A percentile compares a stretch with the other conserved stretches of the same genome.
phyloP scores from a whole-genome alignment of 2,329 filamentous ascomycete species.

The Cercospora zeina region DNA sequence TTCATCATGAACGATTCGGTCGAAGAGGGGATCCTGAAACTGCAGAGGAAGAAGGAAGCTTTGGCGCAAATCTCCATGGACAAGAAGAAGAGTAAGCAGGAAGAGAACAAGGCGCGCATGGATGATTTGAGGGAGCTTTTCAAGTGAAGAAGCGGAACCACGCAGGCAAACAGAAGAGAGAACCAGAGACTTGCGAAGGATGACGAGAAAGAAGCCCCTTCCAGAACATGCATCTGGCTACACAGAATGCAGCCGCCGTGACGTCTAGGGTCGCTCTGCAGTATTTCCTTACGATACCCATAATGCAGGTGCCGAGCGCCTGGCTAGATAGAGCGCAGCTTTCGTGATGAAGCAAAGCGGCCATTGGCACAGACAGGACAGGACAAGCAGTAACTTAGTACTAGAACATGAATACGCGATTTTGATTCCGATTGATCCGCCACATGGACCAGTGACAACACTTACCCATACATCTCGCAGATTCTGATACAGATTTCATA shows the following conservation, averaged over 20 bases:
- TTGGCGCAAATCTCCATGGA: constrained; percentile 83
- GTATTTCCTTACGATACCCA: not conserved
- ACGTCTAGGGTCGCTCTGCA: not conserved
- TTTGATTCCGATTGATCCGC: not conserved
- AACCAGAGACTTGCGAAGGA: not conserved
- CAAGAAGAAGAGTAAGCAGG: constrained; percentile 57
- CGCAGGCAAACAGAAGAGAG: not conserved
- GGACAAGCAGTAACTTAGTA: not conserved
- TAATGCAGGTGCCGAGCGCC: not conserved
- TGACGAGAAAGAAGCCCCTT: not conserved
- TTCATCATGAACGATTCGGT: constrained; percentile 91
- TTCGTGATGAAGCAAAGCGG: not conserved
- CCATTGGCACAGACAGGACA: constrained; percentile 5
- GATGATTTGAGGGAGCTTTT: constrained; percentile 63
- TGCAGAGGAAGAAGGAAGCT: constrained; percentile 91
- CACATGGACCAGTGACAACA: not conserved
- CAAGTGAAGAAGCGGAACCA: constrained; percentile 28
- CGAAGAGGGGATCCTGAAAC: constrained; percentile 85
- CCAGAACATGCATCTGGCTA: not conserved
- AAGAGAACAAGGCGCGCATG: constrained; percentile 65
- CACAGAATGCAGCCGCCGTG: not conserved
- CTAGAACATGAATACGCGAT: not conserved
- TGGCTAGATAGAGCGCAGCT: not conserved
- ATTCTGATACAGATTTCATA: not conserved
- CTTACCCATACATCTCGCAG: not conserved